Evolutionary conservation across 2,329 filamentous ascomycete genomes (phyloP), one percentile per base, ranked within the genome.

Genomic region (Ophiobolus disseminans): DNA sequence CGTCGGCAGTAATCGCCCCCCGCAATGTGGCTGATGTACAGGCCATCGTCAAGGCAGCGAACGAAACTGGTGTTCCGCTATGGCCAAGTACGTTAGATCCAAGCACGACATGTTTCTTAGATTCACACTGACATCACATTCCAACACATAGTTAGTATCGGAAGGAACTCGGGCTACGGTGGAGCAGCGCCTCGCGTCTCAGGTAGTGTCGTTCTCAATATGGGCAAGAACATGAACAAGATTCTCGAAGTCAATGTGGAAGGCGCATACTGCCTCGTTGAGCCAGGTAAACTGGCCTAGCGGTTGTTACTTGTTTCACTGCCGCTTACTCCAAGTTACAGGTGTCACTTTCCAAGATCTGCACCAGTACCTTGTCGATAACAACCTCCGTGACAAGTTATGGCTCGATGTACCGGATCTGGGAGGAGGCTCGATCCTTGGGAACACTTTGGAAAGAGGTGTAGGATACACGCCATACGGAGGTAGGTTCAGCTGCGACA

Each of bases 81-180:
- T 74, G 67, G 60, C 65, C 57, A 31, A 66, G 30, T 32, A 32
- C n/a, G 30, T 32, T 14, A 28, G n/a, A n/a, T 28, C 3, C 25
- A 28, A 5, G 25, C 10, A 28, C n/a, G n/a, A n/a, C n/a, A n/a
- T n/a, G n/a, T n/a, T n/a, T n/a, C n/a, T n/a, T n/a, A n/a, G n/a
- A 28, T 10, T 9, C n/a, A 28, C 25, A 28, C 5, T 28, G 3
- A 28, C 25, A n/a, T 28, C 9, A 28, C 25, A 2, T 28, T 3
- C 3, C 10, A 28, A 10, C 25, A 28, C 25, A 5, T 28, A 32
- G 30, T 46, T 57, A 66, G 65, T 26, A 68, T 60, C 53, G 76
- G 76, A 8, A 71, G 76, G 21, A 81, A 81, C 53, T 57, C 77
- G 4, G 77, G 51, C 0, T 81, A 81, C 49, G 79, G 79, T 11